Conservation (phyloP, 106 monocot genomes). For the Acorus calamus region DNA sequence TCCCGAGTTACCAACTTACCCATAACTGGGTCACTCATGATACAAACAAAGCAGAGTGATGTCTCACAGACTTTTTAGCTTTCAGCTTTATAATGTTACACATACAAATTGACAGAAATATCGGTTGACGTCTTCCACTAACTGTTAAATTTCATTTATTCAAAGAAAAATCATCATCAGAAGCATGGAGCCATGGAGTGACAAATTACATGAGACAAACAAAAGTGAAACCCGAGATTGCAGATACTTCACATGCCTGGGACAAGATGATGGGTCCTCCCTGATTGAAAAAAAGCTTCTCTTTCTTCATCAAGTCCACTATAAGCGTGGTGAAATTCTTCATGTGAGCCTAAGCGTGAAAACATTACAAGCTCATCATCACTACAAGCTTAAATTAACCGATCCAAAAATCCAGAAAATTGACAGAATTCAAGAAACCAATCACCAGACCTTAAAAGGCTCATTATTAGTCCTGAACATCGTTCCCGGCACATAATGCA, state of each 20-base stretch:
- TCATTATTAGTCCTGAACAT: conserved; percentile 63
- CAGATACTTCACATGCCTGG: conserved; percentile 32
- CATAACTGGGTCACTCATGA: too few relatives aligned
- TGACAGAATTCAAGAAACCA: not conserved
- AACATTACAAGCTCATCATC: not conserved
- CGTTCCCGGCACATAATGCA: conserved; percentile 84
- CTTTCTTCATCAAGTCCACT: conserved; percentile 76
- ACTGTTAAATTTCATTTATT: too few relatives aligned
- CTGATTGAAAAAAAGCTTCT: conserved; percentile 77
- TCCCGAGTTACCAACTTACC: too few relatives aligned
- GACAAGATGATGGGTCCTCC: conserved; percentile 88
- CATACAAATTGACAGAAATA: too few relatives aligned
- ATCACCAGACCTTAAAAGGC: conserved; percentile 68
- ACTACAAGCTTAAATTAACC: not conserved
- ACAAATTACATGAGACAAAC: not conserved
- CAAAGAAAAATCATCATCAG: too few relatives aligned
- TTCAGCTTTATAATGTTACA: too few relatives aligned
- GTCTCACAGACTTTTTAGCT: too few relatives aligned
- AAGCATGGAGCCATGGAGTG: not conserved
- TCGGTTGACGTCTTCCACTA: too few relatives aligned
- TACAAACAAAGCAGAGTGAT: too few relatives aligned
- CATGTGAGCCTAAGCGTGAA: conserved; percentile 60
- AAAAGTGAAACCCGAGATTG: not conserved
- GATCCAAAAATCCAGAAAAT: too few relatives aligned
- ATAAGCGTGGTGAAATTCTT: conserved; percentile 62